A percentile compares a stretch with the other conserved stretches of the same genome.
phyloP scores from a whole-genome alignment of 2,329 filamentous ascomycete genomes.

The Ascochyta fabae region DNA sequence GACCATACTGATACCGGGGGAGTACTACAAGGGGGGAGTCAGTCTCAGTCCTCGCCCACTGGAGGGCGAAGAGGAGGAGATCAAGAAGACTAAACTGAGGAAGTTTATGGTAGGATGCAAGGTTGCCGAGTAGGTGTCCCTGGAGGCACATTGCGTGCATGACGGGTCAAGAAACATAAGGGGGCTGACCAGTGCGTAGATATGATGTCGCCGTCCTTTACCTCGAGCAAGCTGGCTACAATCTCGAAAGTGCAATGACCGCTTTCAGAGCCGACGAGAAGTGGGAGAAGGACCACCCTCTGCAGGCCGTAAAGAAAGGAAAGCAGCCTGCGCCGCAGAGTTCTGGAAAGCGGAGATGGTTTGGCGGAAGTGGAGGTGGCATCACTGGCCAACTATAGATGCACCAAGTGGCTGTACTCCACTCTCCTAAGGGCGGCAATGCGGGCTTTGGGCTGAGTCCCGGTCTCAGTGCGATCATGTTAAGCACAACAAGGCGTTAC shows the following conservation, averaged over 20 bases:
- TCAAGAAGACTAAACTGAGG: conserved; percentile 71
- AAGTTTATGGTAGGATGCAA: conserved; percentile 83
- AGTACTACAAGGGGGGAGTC: conserved; percentile 70
- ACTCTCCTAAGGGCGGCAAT: conserved; percentile 1
- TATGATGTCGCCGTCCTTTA: conserved; percentile 77
- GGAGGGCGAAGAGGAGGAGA: conserved; percentile 77
- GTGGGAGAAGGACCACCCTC: conserved; percentile 75
- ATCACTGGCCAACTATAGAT: conserved; percentile 47
- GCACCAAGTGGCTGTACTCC: neutral
- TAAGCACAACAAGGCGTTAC: neutral
- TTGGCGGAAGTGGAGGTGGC: conserved; percentile 43
- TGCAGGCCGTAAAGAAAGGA: conserved; percentile 57
- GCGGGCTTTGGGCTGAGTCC: neutral
- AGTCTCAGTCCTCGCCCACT: conserved; percentile 73
- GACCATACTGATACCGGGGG: conserved; percentile 74
- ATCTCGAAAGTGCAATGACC: conserved; percentile 69
- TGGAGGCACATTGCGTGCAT: neutral
- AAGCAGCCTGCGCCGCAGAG: conserved; percentile 43
- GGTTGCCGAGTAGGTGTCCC: conserved; percentile 69
- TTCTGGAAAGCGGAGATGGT: conserved; percentile 44
- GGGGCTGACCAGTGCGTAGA: conserved; percentile 43
- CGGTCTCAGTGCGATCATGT: neutral
- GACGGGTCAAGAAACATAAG: neutral
- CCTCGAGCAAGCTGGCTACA: conserved; percentile 71
- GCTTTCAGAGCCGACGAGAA: conserved; percentile 73